Percentiles rank a stretch among this genome's conserved stretches.
phyloP scores from a whole-genome alignment of 805 yeast genomes.

The Sugiyamaella americana region DNA sequence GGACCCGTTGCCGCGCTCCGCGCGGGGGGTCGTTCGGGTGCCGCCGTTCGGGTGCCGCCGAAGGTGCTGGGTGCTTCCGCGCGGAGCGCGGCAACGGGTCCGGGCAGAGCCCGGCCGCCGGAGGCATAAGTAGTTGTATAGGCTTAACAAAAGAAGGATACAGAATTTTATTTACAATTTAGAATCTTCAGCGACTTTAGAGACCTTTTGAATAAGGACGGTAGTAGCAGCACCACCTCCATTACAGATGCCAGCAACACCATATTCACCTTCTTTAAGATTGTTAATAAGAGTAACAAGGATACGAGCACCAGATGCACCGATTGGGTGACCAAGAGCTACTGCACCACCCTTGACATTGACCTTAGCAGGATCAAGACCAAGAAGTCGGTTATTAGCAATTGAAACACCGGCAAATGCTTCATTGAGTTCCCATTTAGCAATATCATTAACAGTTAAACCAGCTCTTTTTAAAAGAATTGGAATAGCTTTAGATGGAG shows the following conservation, averaged over 20 bases:
- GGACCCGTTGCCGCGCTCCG: no score
- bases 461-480: conserved; percentile 82
- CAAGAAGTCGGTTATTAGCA: conserved; percentile 71
- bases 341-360: conserved; percentile 96
- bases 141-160: no score
- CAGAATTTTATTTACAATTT: not conserved
- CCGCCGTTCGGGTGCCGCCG: no score
- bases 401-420: conserved; percentile 95
- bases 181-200: conserved; percentile 3
- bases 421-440: conserved; percentile 87
- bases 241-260: conserved; percentile 92
- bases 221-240: conserved; percentile 99
- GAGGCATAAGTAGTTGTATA: no score
- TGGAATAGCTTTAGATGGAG: conserved; percentile 90
- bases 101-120: no score
- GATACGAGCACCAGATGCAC: conserved; percentile 92
- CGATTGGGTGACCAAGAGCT: conserved; percentile 91
- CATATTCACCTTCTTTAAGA: conserved; percentile 66
- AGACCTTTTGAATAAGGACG: conserved; percentile 63
- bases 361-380: conserved; percentile 60
- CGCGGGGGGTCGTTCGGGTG: no score
- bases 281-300: conserved; percentile 46
- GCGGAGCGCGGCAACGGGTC: no score
- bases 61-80: no score
- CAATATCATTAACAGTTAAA: conserved; percentile 56